These are phyloP conservation scores for Pelargonium exstipulatum DNA, from an alignment of 441 rosid genomes.

Conservation along the genomic window DNA sequence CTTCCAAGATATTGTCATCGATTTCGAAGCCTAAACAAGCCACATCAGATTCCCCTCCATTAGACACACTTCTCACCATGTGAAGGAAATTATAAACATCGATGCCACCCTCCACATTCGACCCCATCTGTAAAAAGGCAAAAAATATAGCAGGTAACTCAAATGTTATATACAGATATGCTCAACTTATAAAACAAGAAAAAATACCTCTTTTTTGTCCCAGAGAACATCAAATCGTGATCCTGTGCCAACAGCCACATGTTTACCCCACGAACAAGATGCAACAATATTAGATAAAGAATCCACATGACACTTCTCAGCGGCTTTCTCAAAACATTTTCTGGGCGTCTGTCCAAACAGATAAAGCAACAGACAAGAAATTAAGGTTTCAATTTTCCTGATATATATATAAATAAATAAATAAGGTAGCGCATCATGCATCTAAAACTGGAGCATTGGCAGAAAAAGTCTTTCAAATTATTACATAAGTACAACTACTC, in stretches of 20 bases:
- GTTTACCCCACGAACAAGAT: constrained; percentile 92
- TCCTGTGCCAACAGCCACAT: constrained; percentile 90
- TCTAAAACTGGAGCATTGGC: constrained; percentile 13
- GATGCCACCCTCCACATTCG: constrained; percentile 34
- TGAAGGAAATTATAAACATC: constrained; percentile 78
- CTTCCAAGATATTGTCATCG: constrained; percentile 47
- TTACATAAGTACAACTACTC: constrained; percentile 31
- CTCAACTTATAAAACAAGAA: constrained; percentile 9
- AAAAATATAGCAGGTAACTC: neutral
- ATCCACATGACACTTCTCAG: constrained; percentile 78
- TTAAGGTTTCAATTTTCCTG: neutral
- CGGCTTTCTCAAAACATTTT: constrained; percentile 89
- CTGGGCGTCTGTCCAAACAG: constrained; percentile 58
- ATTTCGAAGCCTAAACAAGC: constrained; percentile 72
- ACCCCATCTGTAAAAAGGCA: constrained; percentile 41
- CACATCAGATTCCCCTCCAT: constrained; percentile 32
- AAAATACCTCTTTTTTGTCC: constrained; percentile 53
- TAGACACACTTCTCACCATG: constrained; percentile 50
- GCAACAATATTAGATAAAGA: constrained; percentile 74
- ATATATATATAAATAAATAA: neutral
- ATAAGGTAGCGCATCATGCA: constrained; percentile 14
- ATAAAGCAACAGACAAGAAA: constrained; percentile 10
- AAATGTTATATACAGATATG: neutral
- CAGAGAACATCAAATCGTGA: constrained; percentile 76
- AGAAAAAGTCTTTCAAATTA: constrained; percentile 13